Evolutionary conservation across 2,329 filamentous ascomycete species (phyloP).

Genomic region (Diaporthe amygdali): DNA sequence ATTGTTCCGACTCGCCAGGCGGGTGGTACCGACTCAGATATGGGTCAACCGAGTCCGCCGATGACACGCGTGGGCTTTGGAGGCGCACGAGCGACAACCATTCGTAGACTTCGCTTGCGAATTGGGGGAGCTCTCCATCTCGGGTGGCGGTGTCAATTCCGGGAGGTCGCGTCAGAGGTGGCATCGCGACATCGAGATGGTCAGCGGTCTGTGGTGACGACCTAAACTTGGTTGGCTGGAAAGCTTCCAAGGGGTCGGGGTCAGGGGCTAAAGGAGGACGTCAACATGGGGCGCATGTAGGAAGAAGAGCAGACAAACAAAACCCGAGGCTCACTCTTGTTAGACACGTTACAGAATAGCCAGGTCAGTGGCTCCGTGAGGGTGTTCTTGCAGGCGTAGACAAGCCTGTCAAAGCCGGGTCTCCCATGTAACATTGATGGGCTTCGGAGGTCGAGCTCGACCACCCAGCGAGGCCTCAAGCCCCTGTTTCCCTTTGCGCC

Average conservation of each 20-base stretch:
- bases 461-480: constrained; percentile 73
- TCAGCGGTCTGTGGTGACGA: constrained; percentile 38
- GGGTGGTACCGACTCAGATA: constrained; percentile 72
- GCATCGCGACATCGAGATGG: constrained; percentile 35
- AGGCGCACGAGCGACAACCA: constrained; percentile 75
- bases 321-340: constrained; percentile 45
- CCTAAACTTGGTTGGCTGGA: constrained; percentile 49
- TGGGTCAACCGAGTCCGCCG: constrained; percentile 65
- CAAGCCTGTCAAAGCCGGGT: constrained; percentile 78
- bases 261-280: constrained; percentile 43
- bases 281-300: constrained; percentile 28
- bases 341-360: constrained; percentile 73
- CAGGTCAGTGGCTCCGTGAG: constrained; percentile 72
- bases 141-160: constrained; percentile 41
- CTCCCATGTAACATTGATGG: constrained; percentile 83
- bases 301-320: not conserved
- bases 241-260: constrained; percentile 54
- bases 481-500: constrained; percentile 62
- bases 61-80: constrained; percentile 65
- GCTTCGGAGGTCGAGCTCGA: constrained; percentile 76
- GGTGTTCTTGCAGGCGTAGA: constrained; percentile 81
- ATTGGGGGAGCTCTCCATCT: constrained; percentile 63
- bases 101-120: constrained; percentile 70
- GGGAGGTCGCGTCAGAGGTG: constrained; percentile 38
- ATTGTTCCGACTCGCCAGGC: constrained; percentile 45